Base-by-base conservation (phyloP, 1,284 basidiomycete genomes). In the Moesziomyces globuligerus region DNA sequence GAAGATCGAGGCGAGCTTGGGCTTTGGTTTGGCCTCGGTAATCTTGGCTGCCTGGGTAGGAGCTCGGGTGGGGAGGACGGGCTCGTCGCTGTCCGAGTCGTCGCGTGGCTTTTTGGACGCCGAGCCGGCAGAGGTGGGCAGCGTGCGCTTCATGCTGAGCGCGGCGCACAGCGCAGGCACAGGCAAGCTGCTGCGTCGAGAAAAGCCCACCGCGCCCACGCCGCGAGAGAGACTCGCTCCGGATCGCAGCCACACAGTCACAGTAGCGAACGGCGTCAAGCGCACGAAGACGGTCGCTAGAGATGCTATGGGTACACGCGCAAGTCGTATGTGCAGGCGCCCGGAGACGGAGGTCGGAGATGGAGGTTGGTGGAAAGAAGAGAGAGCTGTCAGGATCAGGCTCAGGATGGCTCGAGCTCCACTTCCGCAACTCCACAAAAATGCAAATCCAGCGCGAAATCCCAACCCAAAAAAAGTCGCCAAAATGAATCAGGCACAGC, bases 1-100 rank as follows among this genome's bases (percentile, higher is more conserved):
- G 29, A 72, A 72, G 48, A 72, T 72, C 4, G 65, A 54, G 2
- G 70, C 70, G 7, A 72, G 52, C 28, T 68, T 64, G 0, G 51
- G 38, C 15, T 51, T 40, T 5, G 65, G 36, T 20, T 21, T 40
- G 25, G 28, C 20, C n/a, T 18, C 11, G 3, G 37, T 7, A n/a
- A n/a, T n/a, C n/a, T n/a, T n/a, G 4, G 23, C 15, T 4, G 48
- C 7, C 5, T 43, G 38, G n/a, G 13, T 11, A 13, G 57, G 24
- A 3, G 64, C 34, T 42, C 46, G 39, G 3, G 37, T 41, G 7
- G 57, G 48, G 1, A 60, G 29, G 2, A 45, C 7, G 0, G 25
- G 43, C 26, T 56, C 48, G 13, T 66, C 54, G 13, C 32, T 28
- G 10, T 36, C 43, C 3, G 64, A 66, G 15, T 26, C 62, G 7